Base-by-base conservation (phyloP, 441 rosid species). In the Erodium chrysanthum region DNA sequence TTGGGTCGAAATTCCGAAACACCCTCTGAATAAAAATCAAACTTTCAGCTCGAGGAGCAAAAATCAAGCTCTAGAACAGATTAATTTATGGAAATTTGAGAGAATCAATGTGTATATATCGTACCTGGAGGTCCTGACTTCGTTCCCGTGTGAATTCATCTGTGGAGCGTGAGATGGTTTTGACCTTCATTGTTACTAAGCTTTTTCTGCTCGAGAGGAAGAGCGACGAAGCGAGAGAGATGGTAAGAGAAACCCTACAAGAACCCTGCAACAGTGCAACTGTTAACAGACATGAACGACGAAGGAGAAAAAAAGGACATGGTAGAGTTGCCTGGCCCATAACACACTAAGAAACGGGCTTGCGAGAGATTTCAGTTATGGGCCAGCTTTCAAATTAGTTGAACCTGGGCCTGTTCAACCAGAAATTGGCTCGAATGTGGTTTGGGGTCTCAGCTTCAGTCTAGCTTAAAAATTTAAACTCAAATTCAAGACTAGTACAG, bases 111-210 rank as follows among this genome's bases (percentile, higher is more conserved):
- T 50, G 8, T 0, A 15, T 17, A 40, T 35, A 8, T 10, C 20
- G 56, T 64, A 88, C 96, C 90, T 87, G 97, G 44, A 93, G 91
- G 71, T 93, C 98, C 59, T 90, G 88, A 82, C 98, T 90, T 76
- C 98, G 82, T 68, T 90, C 98, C 71, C 97, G 88, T 64, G 97
- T 93, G 83, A 86, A 93, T 59, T 91, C 96, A 71, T 93, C 97
- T 6, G 80, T 73, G 1, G 96, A 81, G 63, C 98, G 88, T 10
- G 98, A 93, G 64, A 93, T 84, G 31, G 82, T 86, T 78, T 89
- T 90, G 17, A 93, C 86, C 80, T 82, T 90, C 98, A 93, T 93
- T 70, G 67, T 65, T 6, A 31, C 60, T 33, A 17, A 27, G 63
- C 48, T 54, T 4, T 4, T 46, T n/a, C 12, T 31, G 23, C 11